A percentile compares a stretch with the other conserved stretches of the same genome.
phyloP scores from a whole-genome alignment of 2,329 filamentous ascomycete species.

The Zasmidium citrigriseum region DNA sequence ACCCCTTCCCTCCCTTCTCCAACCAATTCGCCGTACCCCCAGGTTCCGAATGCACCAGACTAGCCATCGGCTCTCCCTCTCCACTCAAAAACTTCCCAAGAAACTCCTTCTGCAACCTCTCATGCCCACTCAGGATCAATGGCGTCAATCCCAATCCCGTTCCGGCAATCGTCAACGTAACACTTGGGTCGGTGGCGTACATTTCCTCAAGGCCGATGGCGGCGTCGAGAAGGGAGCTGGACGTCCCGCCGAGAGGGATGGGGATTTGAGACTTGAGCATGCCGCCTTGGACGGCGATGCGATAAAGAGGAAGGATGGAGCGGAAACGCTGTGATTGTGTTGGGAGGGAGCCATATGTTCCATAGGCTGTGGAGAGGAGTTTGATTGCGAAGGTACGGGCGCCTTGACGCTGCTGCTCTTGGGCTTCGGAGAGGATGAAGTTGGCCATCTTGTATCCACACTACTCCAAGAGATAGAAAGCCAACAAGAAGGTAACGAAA shows the following conservation, averaged over 20 bases:
- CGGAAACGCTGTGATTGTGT: conserved; percentile 47
- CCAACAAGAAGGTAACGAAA: no score
- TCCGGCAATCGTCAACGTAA: conserved; percentile 53
- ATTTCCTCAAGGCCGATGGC: conserved; percentile 56
- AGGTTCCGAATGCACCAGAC: conserved; percentile 56
- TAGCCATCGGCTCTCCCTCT: conserved; percentile 50
- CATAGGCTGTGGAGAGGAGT: conserved; percentile 29
- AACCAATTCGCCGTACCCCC: conserved; percentile 55
- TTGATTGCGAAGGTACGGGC: conserved; percentile 30
- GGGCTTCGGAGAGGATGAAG: conserved; percentile 33
- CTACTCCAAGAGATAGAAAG: no score
- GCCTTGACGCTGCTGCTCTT: conserved; percentile 31
- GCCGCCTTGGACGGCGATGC: conserved; percentile 45
- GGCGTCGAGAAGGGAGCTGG: conserved; percentile 49
- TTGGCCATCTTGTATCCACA: conserved; percentile 35
- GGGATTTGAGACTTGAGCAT: conserved; percentile 53
- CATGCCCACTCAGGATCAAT: conserved; percentile 48
- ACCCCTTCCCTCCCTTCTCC: conserved; percentile 50
- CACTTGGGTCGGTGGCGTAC: conserved; percentile 53
- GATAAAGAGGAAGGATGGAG: conserved; percentile 50
- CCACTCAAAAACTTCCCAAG: conserved; percentile 32
- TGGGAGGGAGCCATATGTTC: conserved; percentile 27
- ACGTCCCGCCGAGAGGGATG: conserved; percentile 47
- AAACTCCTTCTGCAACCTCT: conserved; percentile 46
- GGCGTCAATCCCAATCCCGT: conserved; percentile 57